Base-by-base conservation (phyloP, 495 filamentous ascomycete genomes). In the Ramalina intermedia region DNA sequence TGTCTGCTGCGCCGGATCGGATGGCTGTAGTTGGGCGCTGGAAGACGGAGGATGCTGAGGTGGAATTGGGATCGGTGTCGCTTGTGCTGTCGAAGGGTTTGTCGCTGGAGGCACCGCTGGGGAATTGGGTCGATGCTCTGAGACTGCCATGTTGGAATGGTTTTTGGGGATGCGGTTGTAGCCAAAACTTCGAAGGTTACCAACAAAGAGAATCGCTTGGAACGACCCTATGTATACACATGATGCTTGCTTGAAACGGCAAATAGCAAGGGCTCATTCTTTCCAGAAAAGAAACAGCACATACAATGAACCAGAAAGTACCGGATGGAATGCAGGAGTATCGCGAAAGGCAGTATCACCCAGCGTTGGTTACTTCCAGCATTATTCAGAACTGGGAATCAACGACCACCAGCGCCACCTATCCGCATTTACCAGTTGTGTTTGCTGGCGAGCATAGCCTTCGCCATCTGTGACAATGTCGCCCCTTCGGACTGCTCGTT, bases 401-500 rank as follows among this genome's bases (percentile, higher is more conserved):
- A 7, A 13, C 2, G 29, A 13, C 29, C 29, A 11, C 29, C 39
- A 14, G 8, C 16, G 14, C 2, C 8, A 9, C 7, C 29, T 33
- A 9, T 33, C 12, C 29, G 8, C n/a, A 47, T 37, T 24, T 37
- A 47, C 44, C 44, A 47, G 7, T 37, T 47, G 6, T 47, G 44
- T 35, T 47, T 47, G 26, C 44, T 47, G 16, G 44, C 33, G n/a
- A 47, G 44, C 44, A 47, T 16, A 8, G 33, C 14, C 29, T 47
- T 47, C 20, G 44, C 24, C 29, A 47, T 17, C 0, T 37, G 26
- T 3, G 44, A 20, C 44, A 47, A 17, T n/a, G 21, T 20, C 13
- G n/a, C 44, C 1, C 44, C 26, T 2, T 47, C 44, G 17, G 26
- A 6, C 1, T 44, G 44, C 37, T 37, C 26, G 11, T 36, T 14